Base-by-base conservation (phyloP, 1,139 yeast genomes). In the Debaryomyces nepalensis region DNA sequence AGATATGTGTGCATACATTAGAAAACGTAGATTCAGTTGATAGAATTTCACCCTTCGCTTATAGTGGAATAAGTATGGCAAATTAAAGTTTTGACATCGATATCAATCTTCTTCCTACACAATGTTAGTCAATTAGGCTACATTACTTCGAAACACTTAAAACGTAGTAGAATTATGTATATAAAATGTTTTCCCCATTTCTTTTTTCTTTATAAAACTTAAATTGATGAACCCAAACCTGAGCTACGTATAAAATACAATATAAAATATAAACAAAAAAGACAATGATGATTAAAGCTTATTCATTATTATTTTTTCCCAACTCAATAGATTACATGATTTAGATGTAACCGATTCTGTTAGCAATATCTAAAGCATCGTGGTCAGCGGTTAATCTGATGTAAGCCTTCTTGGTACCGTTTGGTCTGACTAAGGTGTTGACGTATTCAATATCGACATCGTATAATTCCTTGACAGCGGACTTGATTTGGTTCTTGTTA, bases 331-430 rank as follows among this genome's bases (percentile, higher is more conserved):
- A 34, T 26, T 23, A 35, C 12, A 19, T 34, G 46, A 62, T 63
- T 83, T 82, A 89, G 75, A 89, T 86, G 93, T 90, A 90, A 80
- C 98, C 98, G 72, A 91, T 93, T 82, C 95, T 90, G 96, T 91
- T 91, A 75, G 99, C 99, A 77, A 93, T 91, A 76, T 93, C 99
- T 75, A 95, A 87, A 75, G 99, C 99, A 80, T 93, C 99, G 82
- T 86, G 88, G 79, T 95, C 99, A 73, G 97, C 95, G 69, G 98
- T 90, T 75, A 93, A 87, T 82, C 96, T 90, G 74, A 93, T 93
- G 82, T 87, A 93, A 70, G 99, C 99, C 86, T 95, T 95, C 89
- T 93, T 93, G 81, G 97, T 87, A 77, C 99, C 99, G 76, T 93
- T 91, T 73, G 99, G 97, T 81, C 96, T 88, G 68, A 93, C 77